phyloP scores from a whole-genome alignment of 352 stramenopile species.

The Phytopythium boreale region DNA sequence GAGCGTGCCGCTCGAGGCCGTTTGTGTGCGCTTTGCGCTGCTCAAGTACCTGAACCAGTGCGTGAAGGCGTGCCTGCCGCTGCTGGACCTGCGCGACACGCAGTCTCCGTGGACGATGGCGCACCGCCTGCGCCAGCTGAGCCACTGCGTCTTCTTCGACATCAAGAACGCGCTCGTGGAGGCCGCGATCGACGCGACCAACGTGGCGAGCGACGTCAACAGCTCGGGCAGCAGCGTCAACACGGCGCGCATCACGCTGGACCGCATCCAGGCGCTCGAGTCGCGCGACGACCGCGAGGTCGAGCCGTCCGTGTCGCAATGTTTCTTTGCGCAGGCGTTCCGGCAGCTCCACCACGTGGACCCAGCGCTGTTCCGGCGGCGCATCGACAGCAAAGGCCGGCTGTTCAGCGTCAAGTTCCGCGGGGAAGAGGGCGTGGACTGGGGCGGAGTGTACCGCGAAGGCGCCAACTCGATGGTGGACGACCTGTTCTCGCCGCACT shows the following conservation, averaged over 20 bases:
- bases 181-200: slow-evolving; percentile 75
- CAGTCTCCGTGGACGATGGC: slow-evolving; percentile 72
- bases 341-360: slow-evolving; percentile 87
- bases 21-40: slow-evolving; percentile 77
- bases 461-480: slow-evolving; percentile 88
- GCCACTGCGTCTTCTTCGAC: slow-evolving; percentile 88
- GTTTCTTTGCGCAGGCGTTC: slow-evolving; percentile 94
- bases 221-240: slow-evolving; percentile 45
- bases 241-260: slow-evolving; percentile 79
- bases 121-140: slow-evolving; percentile 61
- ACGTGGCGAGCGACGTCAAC: slow-evolving; percentile 41
- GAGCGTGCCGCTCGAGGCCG: slow-evolving; percentile 40
- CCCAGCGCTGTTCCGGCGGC: slow-evolving; percentile 75
- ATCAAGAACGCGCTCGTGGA: slow-evolving; percentile 81
- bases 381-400: slow-evolving; percentile 88
- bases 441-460: slow-evolving; percentile 87
- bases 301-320: slow-evolving; percentile 87
- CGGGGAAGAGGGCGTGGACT: slow-evolving; percentile 87
- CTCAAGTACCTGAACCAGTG: slow-evolving; percentile 83
- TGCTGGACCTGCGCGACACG: slow-evolving; percentile 78
- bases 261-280: slow-evolving; percentile 82
- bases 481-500: slow-evolving; percentile 83
- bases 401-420: slow-evolving; percentile 90
- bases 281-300: slow-evolving; percentile 86
- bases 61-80: slow-evolving; percentile 57